Evolutionary conservation across 1,284 basidiomycete species (phyloP).

Genomic region (Sparassis latifolia): DNA sequence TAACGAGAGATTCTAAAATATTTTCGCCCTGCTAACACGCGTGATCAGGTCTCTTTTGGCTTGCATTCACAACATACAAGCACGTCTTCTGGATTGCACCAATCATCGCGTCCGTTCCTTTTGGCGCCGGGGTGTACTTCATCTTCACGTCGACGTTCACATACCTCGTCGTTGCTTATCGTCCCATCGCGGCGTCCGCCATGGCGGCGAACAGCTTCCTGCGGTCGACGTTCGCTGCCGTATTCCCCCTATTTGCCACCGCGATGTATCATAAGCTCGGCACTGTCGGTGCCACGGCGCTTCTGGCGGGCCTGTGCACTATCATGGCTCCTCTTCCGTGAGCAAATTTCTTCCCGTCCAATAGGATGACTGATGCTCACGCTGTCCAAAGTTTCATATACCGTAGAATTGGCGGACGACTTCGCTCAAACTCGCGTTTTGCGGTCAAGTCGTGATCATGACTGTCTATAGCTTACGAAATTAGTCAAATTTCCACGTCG

Average conservation of each 20-base stretch:
- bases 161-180: slow-evolving; percentile 65
- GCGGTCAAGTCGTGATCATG: slow-evolving; percentile 11
- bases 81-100: slow-evolving; percentile 69
- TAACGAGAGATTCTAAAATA: background rate
- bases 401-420: slow-evolving; percentile 32
- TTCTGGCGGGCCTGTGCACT: slow-evolving; percentile 68
- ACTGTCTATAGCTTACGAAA: too few relatives aligned
- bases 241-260: slow-evolving; percentile 64
- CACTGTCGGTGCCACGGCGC: slow-evolving; percentile 67
- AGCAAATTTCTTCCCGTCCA: slow-evolving; percentile 17
- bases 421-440: slow-evolving; percentile 33
- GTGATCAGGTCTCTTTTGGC: slow-evolving; percentile 53
- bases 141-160: slow-evolving; percentile 68
- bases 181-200: slow-evolving; percentile 72
- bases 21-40: background rate
- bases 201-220: slow-evolving; percentile 71
- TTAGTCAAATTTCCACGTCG: background rate
- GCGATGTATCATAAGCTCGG: slow-evolving; percentile 56
- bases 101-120: slow-evolving; percentile 57
- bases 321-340: slow-evolving; percentile 69
- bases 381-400: slow-evolving; percentile 29
- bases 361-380: background rate
- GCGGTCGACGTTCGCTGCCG: slow-evolving; percentile 61
- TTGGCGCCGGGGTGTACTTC: slow-evolving; percentile 53
- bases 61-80: slow-evolving; percentile 68